A percentile compares a stretch with the other conserved stretches of the same genome.
phyloP scores from a whole-genome alignment of 2,329 filamentous ascomycete species.

The Colletotrichum navitas region DNA sequence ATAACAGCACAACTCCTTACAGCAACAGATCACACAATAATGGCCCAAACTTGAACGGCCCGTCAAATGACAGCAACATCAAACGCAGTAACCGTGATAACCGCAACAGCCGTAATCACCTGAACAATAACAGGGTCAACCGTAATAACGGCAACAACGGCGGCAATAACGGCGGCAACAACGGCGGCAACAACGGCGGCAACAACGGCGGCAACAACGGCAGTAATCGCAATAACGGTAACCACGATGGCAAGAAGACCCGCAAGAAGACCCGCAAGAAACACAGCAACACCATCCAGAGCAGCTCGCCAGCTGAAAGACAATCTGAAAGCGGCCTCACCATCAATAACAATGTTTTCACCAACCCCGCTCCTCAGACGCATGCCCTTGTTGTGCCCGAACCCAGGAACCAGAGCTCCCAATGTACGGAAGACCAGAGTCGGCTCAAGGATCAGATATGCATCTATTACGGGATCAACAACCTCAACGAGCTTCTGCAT shows the following conservation, averaged over 20 bases:
- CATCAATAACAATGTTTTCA: neutral
- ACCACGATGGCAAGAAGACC: too few species aligned
- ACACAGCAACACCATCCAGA: too few species aligned
- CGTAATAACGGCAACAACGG: neutral
- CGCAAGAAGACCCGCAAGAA: too few species aligned
- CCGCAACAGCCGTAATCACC: neutral
- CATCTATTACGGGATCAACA: neutral
- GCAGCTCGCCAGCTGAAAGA: neutral
- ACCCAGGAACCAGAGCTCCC: neutral
- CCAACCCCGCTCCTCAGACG: neutral
- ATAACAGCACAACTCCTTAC: neutral
- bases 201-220: too few species aligned
- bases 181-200: too few species aligned
- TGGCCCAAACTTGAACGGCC: neutral
- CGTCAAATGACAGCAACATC: too few species aligned
- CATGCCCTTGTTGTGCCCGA: neutral
- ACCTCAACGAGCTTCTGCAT: neutral
- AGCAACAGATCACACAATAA: neutral
- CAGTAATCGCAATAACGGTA: too few species aligned
- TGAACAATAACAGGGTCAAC: neutral
- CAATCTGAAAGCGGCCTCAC: neutral
- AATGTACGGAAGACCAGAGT: neutral
- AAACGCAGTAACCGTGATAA: neutral
- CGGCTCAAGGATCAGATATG: neutral
- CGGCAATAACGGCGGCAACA: too few species aligned